Base-by-base conservation (phyloP, 345 rosid genomes). In the Isatis tinctoria region DNA sequence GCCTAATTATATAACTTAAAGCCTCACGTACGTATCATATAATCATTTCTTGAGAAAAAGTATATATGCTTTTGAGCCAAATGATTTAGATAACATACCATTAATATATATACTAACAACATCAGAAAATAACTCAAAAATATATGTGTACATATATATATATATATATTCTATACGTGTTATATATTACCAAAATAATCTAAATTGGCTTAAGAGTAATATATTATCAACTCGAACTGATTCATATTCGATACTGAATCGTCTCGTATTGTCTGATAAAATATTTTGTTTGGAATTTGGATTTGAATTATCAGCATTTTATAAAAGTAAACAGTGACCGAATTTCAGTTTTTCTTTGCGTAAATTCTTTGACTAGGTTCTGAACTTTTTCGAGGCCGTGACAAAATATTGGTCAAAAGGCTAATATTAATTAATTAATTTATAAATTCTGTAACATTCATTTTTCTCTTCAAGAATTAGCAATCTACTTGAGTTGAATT, bases 371-470 rank as follows among this genome's bases (percentile, higher is more conserved):
- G 39, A n/a, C 12, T 45, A 49, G 2, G 51, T 68, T 37, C 28
- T 36, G 3, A 49, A 11, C 6, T 6, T 17, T 5, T 48, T 18
- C 27, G 22, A 49, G 49, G 49, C 26, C 51, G 0, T 62, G 69
- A 51, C 75, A 72, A 49, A 61, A 37, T 51, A 62, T 17, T 27
- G 69, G 69, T 72, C 75, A 72, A 41, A 36, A 26, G 28, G 11
- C 49, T 36, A 14, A 17, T 26, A 13, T 49, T 6, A 18, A 35
- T 7, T 18, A 43, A 12, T 24, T 37, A 10, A 6, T 30, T 30
- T 30, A 0, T 30, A 7, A 13, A 0, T 12, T 43, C n/a, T 14
- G 1, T 16, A 33, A 39, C 8, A 32, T 45, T 44, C 7, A 40
- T 40, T 33, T 32, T 27, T 27, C 37, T 41, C 37, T 20, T 62